These are phyloP conservation scores for Boechera retrofracta DNA, from an alignment of 345 rosid species.

Conservation along the genomic window DNA sequence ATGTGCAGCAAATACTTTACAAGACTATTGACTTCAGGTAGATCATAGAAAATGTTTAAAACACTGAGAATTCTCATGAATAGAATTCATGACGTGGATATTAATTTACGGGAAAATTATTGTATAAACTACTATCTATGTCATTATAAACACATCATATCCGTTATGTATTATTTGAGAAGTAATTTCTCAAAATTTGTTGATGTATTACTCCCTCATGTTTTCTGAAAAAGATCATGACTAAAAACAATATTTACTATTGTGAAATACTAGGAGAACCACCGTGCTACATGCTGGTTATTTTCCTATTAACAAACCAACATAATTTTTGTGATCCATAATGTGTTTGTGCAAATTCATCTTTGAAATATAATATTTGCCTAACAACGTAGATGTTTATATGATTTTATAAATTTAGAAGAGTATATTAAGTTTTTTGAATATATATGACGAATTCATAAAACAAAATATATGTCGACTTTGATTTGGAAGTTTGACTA, in stretches of 20 bases:
- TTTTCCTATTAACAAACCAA: neutral
- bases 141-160: neutral
- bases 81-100: neutral
- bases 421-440: neutral
- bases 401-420: neutral
- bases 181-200: too few relatives aligned
- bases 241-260: too few relatives aligned
- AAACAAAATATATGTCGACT: neutral
- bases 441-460: neutral
- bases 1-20: too few relatives aligned
- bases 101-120: too few relatives aligned
- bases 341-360: neutral
- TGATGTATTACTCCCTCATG: neutral
- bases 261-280: neutral
- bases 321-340: too few relatives aligned
- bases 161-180: neutral
- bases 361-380: neutral
- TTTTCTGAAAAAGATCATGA: too few relatives aligned
- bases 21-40: too few relatives aligned
- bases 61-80: neutral
- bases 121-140: too few relatives aligned
- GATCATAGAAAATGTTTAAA: too few relatives aligned
- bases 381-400: neutral
- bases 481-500: neutral
- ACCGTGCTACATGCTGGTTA: neutral